Percentiles rank a stretch among this genome's conserved stretches.
Evolutionary conservation across 768 basidiomycete genomes (phyloP).

Genomic region (Pholiota conissans): DNA sequence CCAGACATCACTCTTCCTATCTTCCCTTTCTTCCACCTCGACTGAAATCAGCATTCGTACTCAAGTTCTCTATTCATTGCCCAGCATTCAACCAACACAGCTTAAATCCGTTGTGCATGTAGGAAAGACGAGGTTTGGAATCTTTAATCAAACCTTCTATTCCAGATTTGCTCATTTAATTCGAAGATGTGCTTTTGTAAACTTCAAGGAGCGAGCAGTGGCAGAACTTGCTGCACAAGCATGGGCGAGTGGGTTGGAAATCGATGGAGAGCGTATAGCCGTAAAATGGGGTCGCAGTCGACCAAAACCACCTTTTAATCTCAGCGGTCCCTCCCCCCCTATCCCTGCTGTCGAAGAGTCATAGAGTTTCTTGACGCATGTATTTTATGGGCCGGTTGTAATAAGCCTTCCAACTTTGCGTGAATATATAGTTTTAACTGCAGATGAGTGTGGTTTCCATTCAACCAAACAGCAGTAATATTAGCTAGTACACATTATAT

Average conservation of each 20-base stretch:
- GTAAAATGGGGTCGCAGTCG: slow-evolving; percentile 91
- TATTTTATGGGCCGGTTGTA: neutral
- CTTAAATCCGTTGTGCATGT: slow-evolving; percentile 87
- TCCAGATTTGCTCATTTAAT: neutral
- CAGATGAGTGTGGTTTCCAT: no score
- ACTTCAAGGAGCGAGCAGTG: slow-evolving; percentile 79
- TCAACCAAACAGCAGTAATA: no score
- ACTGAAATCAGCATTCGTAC: slow-evolving; percentile 78
- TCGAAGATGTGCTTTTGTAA: slow-evolving; percentile 88
- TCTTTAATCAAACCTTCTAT: neutral
- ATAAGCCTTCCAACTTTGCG: neutral
- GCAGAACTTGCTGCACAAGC: slow-evolving; percentile 89
- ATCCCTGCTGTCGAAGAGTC: slow-evolving; percentile 21
- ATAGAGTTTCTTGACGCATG: slow-evolving; percentile 1
- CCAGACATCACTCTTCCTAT: slow-evolving; percentile 86
- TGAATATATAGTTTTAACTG: neutral
- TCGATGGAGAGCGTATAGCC: slow-evolving; percentile 70
- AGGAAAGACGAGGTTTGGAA: slow-evolving; percentile 67
- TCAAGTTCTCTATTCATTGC: slow-evolving; percentile 65
- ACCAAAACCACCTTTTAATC: slow-evolving; percentile 34
- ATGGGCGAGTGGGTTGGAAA: slow-evolving; percentile 89
- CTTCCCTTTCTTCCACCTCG: slow-evolving; percentile 67
- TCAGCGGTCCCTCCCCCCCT: slow-evolving; percentile 17
- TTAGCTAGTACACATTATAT: no score
- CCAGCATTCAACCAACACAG: slow-evolving; percentile 59